Evolutionary conservation across 208 protist genomes (phyloP), one percentile per base, ranked within the genome.

Genomic region (Trypanosomatidae sp.): DNA sequence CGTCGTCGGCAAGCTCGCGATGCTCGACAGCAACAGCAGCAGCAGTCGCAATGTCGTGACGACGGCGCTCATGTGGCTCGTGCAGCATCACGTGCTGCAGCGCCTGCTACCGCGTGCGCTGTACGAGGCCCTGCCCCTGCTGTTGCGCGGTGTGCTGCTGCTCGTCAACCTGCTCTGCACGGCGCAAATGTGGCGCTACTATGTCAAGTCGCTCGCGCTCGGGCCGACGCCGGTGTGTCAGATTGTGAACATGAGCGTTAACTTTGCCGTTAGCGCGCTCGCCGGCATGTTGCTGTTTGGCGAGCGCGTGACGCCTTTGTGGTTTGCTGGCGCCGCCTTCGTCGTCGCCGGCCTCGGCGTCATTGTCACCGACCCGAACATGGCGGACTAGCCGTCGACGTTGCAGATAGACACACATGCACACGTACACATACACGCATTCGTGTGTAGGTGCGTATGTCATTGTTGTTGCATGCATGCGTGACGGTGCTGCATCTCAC

Each of bases 161-260:
- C 39, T 51, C 2, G 16, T 51, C 25, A 92, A 88, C 48, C 68
- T 56, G 8, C 16, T 84, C 28, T 71, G 67, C 46, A 92, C 78
- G 6, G 78, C 53, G 39, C 68, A 82, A 39, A 92, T 92, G 83
- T 92, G 83, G 78, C 71, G 78, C 19, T 86, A 72, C 60, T 84
- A 88, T 40, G 16, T 92, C 16, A 88, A 84, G 56, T 67, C 83
- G 21, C 67, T 92, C 15, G 71, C 70, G 6, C 69, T 71, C 16
- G 83, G 83, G 0, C 70, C 83, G n/a, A 92, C 83, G 23, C 72
- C 83, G 20, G 70, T 88, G 26, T 86, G 74, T 40, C 71, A 87
- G 38, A 83, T 88, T 43, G 28, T 92, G 32, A 92, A 86, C 51
- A 92, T 74, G 0, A 77, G 75, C 25, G 82, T 54, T 6, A 92